A percentile compares a stretch with the other conserved stretches of the same genome.
These are phyloP conservation scores for Neurospora hispaniola DNA, from an alignment of 495 filamentous ascomycete species.

Conservation along the genomic window DNA sequence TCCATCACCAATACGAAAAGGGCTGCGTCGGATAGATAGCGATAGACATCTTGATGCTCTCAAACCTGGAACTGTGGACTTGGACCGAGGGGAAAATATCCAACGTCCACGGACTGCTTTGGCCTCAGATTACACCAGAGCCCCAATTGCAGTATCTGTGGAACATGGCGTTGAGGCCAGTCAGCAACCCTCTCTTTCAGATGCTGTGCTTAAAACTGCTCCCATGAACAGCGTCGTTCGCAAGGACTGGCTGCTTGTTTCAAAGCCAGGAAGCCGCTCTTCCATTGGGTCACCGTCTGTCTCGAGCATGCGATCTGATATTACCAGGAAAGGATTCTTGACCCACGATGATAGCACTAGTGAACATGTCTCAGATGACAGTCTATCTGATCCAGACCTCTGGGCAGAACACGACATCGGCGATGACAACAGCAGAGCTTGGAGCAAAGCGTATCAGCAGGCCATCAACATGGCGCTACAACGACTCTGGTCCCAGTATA, in stretches of 20 bases:
- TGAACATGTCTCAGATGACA: conserved; percentile 15
- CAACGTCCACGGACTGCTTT: background rate
- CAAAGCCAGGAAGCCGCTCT: background rate
- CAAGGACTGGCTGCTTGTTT: background rate
- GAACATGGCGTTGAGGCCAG: background rate
- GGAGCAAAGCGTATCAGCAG: conserved; percentile 9
- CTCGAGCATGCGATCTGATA: conserved; percentile 13
- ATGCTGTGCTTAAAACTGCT: background rate
- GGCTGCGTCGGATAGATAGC: conserved; percentile 14
- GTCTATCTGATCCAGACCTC: conserved; percentile 17
- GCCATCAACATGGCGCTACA: conserved; percentile 9
- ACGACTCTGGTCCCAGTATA: conserved; percentile 15
- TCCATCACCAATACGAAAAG: background rate
- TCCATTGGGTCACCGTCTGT: conserved; percentile 10
- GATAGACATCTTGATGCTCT: conserved; percentile 5
- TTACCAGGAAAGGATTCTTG: conserved; percentile 1
- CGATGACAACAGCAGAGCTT: background rate
- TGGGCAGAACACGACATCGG: conserved; percentile 6
- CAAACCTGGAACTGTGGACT: background rate
- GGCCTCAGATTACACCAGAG: background rate
- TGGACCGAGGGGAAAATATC: background rate
- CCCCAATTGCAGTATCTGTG: background rate
- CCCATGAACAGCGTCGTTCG: background rate
- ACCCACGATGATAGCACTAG: conserved; percentile 11
- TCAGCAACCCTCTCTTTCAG: background rate